These are phyloP conservation scores for Aspergillus latus DNA, from an alignment of 2,329 filamentous ascomycete genomes.

Conservation along the genomic window DNA sequence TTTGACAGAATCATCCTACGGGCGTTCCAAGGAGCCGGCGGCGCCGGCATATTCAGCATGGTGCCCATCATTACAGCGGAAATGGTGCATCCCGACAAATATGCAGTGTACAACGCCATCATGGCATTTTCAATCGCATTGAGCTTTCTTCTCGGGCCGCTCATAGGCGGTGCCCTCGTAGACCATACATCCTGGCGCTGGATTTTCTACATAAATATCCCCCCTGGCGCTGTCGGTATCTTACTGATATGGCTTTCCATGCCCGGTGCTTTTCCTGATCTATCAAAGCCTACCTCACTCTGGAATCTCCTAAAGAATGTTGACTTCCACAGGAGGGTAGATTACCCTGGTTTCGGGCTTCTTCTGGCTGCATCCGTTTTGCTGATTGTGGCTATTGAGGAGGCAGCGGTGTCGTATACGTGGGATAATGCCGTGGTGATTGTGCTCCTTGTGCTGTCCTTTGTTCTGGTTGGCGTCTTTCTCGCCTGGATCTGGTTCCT, in stretches of 20 bases:
- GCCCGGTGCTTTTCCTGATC: not conserved
- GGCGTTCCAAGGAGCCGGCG: conserved; percentile 1
- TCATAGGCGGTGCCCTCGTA: conserved; percentile 2
- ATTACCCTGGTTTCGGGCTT: not conserved
- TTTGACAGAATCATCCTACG: not conserved
- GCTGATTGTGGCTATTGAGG: conserved; percentile 1
- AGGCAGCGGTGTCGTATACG: not conserved
- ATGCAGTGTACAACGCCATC: not conserved
- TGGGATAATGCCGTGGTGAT: conserved; percentile 1
- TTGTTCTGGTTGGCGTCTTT: not conserved
- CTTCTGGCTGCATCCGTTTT: not conserved
- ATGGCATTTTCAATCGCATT: not conserved
- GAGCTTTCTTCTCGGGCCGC: not conserved
- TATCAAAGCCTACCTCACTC: not conserved
- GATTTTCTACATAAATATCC: conserved; percentile 12
- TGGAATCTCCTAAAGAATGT: not conserved
- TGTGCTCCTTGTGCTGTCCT: not conserved
- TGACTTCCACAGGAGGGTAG: not conserved
- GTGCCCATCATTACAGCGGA: not conserved
- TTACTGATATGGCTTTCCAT: not conserved
- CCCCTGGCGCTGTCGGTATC: not conserved
- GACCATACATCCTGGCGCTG: conserved; percentile 3
- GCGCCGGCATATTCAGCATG: not conserved
- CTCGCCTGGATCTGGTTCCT: not conserved
- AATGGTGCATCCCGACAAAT: not conserved